These are phyloP conservation scores for Diaporthe aspalathi DNA, from an alignment of 2,329 filamentous ascomycete species.

Conservation along the genomic window DNA sequence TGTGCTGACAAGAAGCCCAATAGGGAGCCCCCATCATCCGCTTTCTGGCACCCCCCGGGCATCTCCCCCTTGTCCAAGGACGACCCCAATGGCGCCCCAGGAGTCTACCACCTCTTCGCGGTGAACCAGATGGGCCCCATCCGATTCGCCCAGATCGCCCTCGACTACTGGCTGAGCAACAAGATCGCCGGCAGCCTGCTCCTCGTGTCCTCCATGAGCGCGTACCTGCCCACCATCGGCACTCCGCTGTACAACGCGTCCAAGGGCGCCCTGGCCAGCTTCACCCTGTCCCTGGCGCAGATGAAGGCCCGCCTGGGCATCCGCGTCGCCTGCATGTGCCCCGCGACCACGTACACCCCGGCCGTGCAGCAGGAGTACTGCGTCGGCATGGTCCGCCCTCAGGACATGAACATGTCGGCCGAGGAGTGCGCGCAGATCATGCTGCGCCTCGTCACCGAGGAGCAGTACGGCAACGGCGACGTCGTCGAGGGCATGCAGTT, in stretches of 20 bases:
- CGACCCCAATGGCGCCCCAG: conserved; percentile 38
- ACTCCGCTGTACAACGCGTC: conserved; percentile 40
- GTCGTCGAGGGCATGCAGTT: conserved; percentile 39
- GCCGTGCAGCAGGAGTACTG: conserved; percentile 36
- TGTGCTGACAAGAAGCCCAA: neutral
- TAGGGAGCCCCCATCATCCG: conserved; percentile 42
- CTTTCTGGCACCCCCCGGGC: conserved; percentile 43
- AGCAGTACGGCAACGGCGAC: conserved; percentile 34
- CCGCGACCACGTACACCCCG: conserved; percentile 35
- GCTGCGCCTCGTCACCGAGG: conserved; percentile 35
- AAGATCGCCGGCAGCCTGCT: conserved; percentile 34
- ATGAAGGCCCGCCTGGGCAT: conserved; percentile 33
- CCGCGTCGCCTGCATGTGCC: conserved; percentile 37
- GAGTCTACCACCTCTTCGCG: conserved; percentile 42
- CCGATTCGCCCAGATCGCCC: conserved; percentile 43
- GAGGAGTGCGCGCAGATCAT: conserved; percentile 36
- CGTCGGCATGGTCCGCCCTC: conserved; percentile 30
- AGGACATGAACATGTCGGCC: conserved; percentile 38
- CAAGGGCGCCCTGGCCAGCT: conserved; percentile 41
- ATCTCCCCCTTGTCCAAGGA: conserved; percentile 40
- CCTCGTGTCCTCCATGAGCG: conserved; percentile 21
- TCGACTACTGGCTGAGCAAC: conserved; percentile 42
- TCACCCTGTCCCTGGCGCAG: conserved; percentile 38
- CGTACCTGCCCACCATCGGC: conserved; percentile 32
- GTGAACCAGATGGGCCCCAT: conserved; percentile 43